A percentile compares a stretch with the other conserved stretches of the same genome.
Conservation (phyloP, 2,329 filamentous ascomycete genomes). For the Monilinia fructicola region DNA sequence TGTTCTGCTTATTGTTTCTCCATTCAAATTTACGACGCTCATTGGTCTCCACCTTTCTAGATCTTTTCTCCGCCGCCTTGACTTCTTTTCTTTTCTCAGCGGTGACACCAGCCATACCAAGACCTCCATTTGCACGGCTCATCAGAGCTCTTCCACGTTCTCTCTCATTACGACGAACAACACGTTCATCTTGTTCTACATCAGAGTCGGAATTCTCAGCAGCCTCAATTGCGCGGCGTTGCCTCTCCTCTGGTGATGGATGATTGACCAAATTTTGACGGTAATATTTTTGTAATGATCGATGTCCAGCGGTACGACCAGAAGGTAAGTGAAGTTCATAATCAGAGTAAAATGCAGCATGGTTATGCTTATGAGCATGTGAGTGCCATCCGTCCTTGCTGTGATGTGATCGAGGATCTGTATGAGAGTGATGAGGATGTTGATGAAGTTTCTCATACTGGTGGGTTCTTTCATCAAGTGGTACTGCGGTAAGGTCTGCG, state of each 20-base stretch:
- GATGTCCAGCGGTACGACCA: conserved; percentile 85
- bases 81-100: conserved; percentile 73
- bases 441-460: conserved; percentile 71
- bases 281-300: conserved; percentile 83
- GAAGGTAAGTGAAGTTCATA: conserved; percentile 91
- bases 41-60: conserved; percentile 63
- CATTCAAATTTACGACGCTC: conserved; percentile 64
- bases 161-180: conserved; percentile 43
- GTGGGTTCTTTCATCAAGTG: conserved; percentile 68
- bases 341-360: conserved; percentile 85
- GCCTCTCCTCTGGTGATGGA: conserved; percentile 74
- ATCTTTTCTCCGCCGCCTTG: conserved; percentile 64
- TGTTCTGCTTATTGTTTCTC: conserved; percentile 69
- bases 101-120: conserved; percentile 74
- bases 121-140: conserved; percentile 68
- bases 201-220: conserved; percentile 50
- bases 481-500: conserved; percentile 76
- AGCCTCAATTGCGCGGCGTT: conserved; percentile 62
- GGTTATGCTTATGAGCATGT: conserved; percentile 70
- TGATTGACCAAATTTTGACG: conserved; percentile 88
- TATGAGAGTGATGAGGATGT: conserved; percentile 72
- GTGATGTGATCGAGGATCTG: conserved; percentile 69
- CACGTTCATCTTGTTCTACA: conserved; percentile 44
- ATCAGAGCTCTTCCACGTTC: conserved; percentile 56
- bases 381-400: conserved; percentile 78